A percentile compares a stretch with the other conserved stretches of the same genome.
phyloP scores from a whole-genome alignment of 2,329 filamentous ascomycete species.

The Aspergillus chevalieri region DNA sequence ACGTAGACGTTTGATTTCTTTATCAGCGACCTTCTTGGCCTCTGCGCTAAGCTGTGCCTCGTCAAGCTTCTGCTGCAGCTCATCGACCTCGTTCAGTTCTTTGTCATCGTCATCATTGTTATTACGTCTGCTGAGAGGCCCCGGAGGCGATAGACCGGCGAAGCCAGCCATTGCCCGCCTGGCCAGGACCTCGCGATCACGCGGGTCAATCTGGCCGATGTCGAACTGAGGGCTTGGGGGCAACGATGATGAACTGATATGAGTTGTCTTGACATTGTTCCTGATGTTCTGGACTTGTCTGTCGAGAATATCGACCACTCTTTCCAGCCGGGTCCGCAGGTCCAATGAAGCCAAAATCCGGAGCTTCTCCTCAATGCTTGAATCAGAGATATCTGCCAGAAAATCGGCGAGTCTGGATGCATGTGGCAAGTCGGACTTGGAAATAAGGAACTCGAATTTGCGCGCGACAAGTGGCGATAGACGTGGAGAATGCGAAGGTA shows the following conservation, averaged over 20 bases:
- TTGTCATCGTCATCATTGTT: slow-evolving; percentile 61
- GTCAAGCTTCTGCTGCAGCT: slow-evolving; percentile 81
- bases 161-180: slow-evolving; percentile 40
- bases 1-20: slow-evolving; percentile 78
- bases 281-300: slow-evolving; percentile 79
- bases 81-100: slow-evolving; percentile 82
- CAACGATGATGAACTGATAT: slow-evolving; percentile 62
- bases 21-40: slow-evolving; percentile 80
- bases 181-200: slow-evolving; percentile 40
- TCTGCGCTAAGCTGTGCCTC: slow-evolving; percentile 76
- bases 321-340: slow-evolving; percentile 69
- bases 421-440: slow-evolving; percentile 71
- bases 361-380: slow-evolving; percentile 84
- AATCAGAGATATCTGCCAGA: slow-evolving; percentile 88
- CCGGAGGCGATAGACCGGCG: slow-evolving; percentile 36
- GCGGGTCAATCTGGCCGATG: slow-evolving; percentile 45
- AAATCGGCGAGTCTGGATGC: slow-evolving; percentile 88
- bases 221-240: slow-evolving; percentile 56
- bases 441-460: slow-evolving; percentile 80
- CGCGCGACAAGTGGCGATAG: slow-evolving; percentile 81
- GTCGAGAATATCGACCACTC: slow-evolving; percentile 76
- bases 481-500: slow-evolving; percentile 62
- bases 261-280: slow-evolving; percentile 77
- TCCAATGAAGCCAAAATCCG: slow-evolving; percentile 76
- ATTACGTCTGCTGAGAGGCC: slow-evolving; percentile 37